phyloP scores from a whole-genome alignment of 1,284 basidiomycete species.

The Agroathelia rolfsii region DNA sequence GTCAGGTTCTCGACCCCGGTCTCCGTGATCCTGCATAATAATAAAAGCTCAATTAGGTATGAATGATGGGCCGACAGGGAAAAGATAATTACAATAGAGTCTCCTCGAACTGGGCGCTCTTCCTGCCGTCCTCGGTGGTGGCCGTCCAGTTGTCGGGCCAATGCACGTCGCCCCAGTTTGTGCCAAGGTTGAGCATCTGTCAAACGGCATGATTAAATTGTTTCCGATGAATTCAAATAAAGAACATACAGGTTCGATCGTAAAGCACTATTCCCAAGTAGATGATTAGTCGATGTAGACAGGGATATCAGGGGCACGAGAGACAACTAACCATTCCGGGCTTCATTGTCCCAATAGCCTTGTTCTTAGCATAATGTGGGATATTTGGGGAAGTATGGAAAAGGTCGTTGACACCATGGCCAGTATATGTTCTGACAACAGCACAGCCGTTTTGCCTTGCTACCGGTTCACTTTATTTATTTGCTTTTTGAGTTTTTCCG shows the following conservation, averaged over 20 bases:
- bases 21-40: conserved; percentile 69
- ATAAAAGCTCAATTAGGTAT: conserved; percentile 14
- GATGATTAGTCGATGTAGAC: conserved; percentile 4
- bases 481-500: conserved; percentile 4
- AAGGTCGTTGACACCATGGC: conserved; percentile 82
- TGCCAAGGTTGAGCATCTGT: conserved; percentile 89
- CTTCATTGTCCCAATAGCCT: conserved; percentile 76
- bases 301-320: conserved; percentile 2
- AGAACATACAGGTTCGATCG: conserved; percentile 66
- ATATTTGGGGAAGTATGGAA: conserved; percentile 73
- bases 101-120: conserved; percentile 93
- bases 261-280: conserved; percentile 41
- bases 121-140: conserved; percentile 81
- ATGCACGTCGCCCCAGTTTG: conserved; percentile 60
- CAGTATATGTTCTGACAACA: conserved; percentile 82
- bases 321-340: conserved; percentile 61
- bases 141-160: conserved; percentile 95
- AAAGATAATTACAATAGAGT: conserved; percentile 64
- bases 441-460: conserved; percentile 74
- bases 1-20: conserved; percentile 87
- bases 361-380: conserved; percentile 84
- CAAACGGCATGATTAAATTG: conserved; percentile 31
- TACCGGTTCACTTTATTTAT: conserved; percentile 59
- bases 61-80: conserved; percentile 4
- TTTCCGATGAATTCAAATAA: conserved; percentile 4